Evolutionary conservation across 805 yeast genomes (phyloP).

Genomic region (Starmera dryadoides): DNA sequence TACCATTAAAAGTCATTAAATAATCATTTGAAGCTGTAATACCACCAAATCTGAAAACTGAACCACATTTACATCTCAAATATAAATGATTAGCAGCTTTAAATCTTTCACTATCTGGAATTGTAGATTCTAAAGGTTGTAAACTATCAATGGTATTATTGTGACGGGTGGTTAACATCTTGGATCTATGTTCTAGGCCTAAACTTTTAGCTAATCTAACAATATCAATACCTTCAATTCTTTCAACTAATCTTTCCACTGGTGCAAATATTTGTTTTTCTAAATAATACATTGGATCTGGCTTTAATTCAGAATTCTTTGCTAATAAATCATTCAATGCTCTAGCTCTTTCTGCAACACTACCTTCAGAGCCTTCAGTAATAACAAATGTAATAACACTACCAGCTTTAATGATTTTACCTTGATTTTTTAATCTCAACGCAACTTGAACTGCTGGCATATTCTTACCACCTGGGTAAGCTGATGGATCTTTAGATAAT

Average conservation of each 20-base stretch:
- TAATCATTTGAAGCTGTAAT: slow-evolving; percentile 57
- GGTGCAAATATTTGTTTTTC: slow-evolving; percentile 90
- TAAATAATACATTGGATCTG: slow-evolving; percentile 75
- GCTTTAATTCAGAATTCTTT: slow-evolving; percentile 42
- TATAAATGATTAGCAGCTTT: slow-evolving; percentile 48
- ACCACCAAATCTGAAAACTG: slow-evolving; percentile 65
- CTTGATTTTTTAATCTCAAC: slow-evolving; percentile 66
- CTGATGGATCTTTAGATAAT: slow-evolving; percentile 80
- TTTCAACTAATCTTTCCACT: slow-evolving; percentile 76
- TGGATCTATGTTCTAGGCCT: slow-evolving; percentile 62
- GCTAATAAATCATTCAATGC: slow-evolving; percentile 67
- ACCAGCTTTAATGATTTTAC: slow-evolving; percentile 83
- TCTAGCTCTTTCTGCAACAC: slow-evolving; percentile 77
- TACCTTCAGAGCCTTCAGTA: slow-evolving; percentile 41
- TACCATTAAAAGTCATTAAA: slow-evolving; percentile 57
- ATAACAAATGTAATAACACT: slow-evolving; percentile 85
- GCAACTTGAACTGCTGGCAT: slow-evolving; percentile 94
- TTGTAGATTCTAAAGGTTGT: slow-evolving; percentile 74
- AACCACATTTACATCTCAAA: slow-evolving; percentile 57
- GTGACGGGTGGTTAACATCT: slow-evolving; percentile 21
- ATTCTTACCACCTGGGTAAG: slow-evolving; percentile 73
- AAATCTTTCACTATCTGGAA: slow-evolving; percentile 79
- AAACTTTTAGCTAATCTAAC: slow-evolving; percentile 68
- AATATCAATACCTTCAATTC: slow-evolving; percentile 81
- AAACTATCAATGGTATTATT: slow-evolving; percentile 32